Evolutionary conservation across 2,329 filamentous ascomycete genomes (phyloP), one percentile per base, ranked within the genome.

Genomic region (Monilinia fructigena): DNA sequence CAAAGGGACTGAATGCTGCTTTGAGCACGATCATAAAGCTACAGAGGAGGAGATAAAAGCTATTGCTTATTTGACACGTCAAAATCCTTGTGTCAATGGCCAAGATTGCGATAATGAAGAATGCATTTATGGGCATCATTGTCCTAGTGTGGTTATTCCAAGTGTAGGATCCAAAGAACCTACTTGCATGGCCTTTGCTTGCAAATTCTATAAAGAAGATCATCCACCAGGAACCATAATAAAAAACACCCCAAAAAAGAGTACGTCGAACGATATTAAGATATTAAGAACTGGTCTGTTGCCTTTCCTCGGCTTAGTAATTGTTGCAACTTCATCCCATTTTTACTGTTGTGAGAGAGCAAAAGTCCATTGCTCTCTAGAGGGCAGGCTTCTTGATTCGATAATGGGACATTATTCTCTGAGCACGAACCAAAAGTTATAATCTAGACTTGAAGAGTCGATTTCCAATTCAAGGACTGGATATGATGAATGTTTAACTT

Each of bases 101-200:
- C 86, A 88, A 73, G 79, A 84, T n/a, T 88, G 86, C 70, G 81
- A 83, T 8, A 76, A 81, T 4, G 80, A 82, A 1, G 82, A 83
- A 68, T 88, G 86, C 73, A 87, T 88, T 67, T 88, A 88, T 70
- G 86, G 86, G 3, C 86, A 88, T 73, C 82, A 88, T 63, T 76
- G 74, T 53, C 73, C 70, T n/a, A 72, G 68, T 70, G 69, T 72
- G 55, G 70, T 69, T n/a, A 68, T 66, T 26, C 58, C 65, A 47
- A 55, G 65, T 28, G 38, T 48, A 14, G 65, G 59, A 12, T 64
- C 65, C 1, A 71, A 73, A 35, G 80, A 85, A 50, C 82, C 81
- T 4, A 71, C 79, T 31, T 88, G 85, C 74, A 78, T 75, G 20
- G 82, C 85, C 68, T 82, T 82, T 20, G 82, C 79, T 72, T 88